Base-by-base conservation (phyloP, 805 yeast genomes). In the Cyberlindnera americana region DNA sequence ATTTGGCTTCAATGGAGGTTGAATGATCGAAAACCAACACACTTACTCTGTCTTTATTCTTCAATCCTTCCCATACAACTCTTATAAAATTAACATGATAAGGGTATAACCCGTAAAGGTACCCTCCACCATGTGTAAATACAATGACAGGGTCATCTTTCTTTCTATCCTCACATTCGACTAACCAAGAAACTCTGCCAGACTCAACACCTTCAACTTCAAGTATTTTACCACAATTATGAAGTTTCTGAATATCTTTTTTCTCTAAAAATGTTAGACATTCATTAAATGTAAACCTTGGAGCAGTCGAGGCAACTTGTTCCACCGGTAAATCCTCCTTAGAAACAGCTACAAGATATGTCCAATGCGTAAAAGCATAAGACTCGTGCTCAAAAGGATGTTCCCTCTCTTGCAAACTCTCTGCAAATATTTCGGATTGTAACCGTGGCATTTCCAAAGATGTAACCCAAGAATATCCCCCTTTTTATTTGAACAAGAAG, bases 301-400 rank as follows among this genome's bases (percentile, higher is more conserved):
- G 35, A 3, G 35, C 35, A 8, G 21, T n/a, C 5, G 13, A 11
- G 3, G 33, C 35, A 14, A 37, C 17, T 28, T 29, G 19, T 8
- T 17, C 21, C 10, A 19, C n/a, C 3, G 29, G 24, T 12, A 30
- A 11, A 15, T 25, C 14, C 30, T 37, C 40, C 35, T 29, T 37
- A 29, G 22, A 22, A 19, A 30, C 23, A 6, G 40, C 40, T 2
- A 30, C 31, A 5, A 37, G 19, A 15, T 19, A 37, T 6, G 40
- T 32, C 40, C 40, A 37, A 14, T 37, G 40, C 16, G 40, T 37
- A 29, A 37, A 37, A 15, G 34, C 28, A 22, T 37, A 37, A 6
- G 22, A 6, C 25, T 37, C 40, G 26, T 37, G 40, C 7, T 30
- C 14, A 21, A 37, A 37, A 7, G 40, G 40, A 12, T 15, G 21